Conservation (phyloP, 2,329 filamentous ascomycete genomes). For the Septoria linicola region DNA sequence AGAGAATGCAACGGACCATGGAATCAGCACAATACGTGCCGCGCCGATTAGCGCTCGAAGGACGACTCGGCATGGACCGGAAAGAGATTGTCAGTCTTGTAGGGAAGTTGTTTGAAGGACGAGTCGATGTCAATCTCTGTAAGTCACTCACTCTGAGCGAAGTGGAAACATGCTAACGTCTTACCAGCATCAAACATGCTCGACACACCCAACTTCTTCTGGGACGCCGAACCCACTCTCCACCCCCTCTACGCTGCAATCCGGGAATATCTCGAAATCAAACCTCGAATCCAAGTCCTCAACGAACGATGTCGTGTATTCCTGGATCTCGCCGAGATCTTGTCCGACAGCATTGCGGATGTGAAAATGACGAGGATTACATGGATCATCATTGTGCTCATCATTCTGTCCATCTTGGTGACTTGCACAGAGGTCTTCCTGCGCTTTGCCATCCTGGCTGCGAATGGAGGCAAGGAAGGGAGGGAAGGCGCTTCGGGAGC, state of each 20-base stretch:
- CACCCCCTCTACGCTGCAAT: constrained; percentile 93
- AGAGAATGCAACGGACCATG: constrained; percentile 94
- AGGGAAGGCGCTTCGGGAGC: constrained; percentile 2
- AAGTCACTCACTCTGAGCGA: constrained; percentile 45
- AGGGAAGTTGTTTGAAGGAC: constrained; percentile 84
- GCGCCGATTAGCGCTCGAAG: constrained; percentile 82
- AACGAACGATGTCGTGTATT: constrained; percentile 97
- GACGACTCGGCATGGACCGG: constrained; percentile 84
- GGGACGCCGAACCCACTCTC: constrained; percentile 93
- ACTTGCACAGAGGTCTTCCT: constrained; percentile 87
- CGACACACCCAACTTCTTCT: constrained; percentile 96
- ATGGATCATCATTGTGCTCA: constrained; percentile 96
- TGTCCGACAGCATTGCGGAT: constrained; percentile 88
- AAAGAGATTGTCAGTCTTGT: constrained; percentile 91
- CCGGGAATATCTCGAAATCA: constrained; percentile 96
- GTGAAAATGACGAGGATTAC: constrained; percentile 95
- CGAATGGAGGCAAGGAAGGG: constrained; percentile 20
- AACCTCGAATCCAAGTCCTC: constrained; percentile 89
- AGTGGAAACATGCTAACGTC: not conserved
- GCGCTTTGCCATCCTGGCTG: constrained; percentile 70
- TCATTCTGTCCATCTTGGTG: constrained; percentile 84
- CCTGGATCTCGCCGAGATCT: constrained; percentile 89
- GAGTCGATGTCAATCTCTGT: constrained; percentile 98
- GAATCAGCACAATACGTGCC: constrained; percentile 87
- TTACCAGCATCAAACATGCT: constrained; percentile 85